Evolutionary conservation across 108 stramenopile genomes (phyloP), one percentile per base, ranked within the genome.

Genomic region (Nitzschia sp.): DNA sequence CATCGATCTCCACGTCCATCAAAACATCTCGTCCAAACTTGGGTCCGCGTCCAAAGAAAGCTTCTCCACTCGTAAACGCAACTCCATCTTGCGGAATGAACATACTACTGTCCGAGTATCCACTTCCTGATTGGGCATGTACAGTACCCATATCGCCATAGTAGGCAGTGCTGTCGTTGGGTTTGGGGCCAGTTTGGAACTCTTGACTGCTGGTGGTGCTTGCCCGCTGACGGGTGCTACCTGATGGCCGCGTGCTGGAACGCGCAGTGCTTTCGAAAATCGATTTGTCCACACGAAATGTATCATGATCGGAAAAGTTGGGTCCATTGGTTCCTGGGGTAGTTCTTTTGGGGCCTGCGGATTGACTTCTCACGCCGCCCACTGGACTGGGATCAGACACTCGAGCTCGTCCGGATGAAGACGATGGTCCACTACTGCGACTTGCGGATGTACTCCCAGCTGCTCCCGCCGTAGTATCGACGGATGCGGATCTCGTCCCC

Each of bases 61-160:
- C 66, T 53, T 21, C 82, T 69, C 41, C 91, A 87, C 11, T 88
- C 92, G 47, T 94, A 96, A 76, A 94, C 93, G 50, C 82, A 78
- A 68, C 92, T 91, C 53, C 93, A 96, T 53, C 93, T 92, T 72
- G 93, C 92, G 21, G 88, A 84, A 61, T 93, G 73, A 76, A 93
- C 88, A 25, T 90, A 86, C 68, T 95, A 87, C 53, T 85, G 82
- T 21, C 76, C 83, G 66, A 87, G 90, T 62, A 83, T 83, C 27
- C 61, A 69, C n/a, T 80, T 81, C 38, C 11, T 21, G 87, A 85
- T 23, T 90, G 85, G 63, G 48, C 19, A 50, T 50, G 48, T 16
- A 50, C 48, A n/a, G 48, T 21, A 21, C 48, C 48, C 48, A 50
- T 50, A n/a, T 50, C 48, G 4, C 48, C 48, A 21, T 19, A 21